phyloP scores from a whole-genome alignment of 768 basidiomycete species.

The Coprinellus micaceus region DNA sequence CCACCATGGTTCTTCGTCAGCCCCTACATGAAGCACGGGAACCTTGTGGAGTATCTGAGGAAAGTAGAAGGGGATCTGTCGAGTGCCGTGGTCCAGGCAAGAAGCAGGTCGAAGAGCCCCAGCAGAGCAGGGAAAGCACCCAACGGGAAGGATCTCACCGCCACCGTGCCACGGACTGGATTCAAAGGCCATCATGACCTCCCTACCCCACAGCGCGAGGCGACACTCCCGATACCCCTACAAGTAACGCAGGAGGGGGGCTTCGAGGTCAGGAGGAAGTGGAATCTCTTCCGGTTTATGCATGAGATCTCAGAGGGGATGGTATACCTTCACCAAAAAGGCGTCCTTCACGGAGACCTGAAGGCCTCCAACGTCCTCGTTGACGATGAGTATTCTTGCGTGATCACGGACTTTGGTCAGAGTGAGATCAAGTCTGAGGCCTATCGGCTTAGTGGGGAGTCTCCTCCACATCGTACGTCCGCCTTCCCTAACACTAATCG shows the following conservation, averaged over 20 bases:
- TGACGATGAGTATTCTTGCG: conserved; percentile 59
- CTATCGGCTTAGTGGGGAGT: conserved; percentile 52
- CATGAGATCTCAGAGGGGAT: conserved; percentile 77
- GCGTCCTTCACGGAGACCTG: conserved; percentile 75
- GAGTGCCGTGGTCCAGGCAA: neutral
- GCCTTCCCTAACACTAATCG: neutral
- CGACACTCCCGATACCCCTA: neutral
- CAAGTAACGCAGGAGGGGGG: neutral
- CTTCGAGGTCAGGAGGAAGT: conserved; percentile 23
- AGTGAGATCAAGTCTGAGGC: conserved; percentile 75
- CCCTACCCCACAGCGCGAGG: neutral
- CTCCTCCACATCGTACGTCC: conserved; percentile 43
- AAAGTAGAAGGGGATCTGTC: conserved; percentile 23
- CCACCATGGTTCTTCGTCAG: conserved; percentile 80
- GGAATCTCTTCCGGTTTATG: conserved; percentile 57
- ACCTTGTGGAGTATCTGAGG: conserved; percentile 57
- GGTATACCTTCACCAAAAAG: conserved; percentile 69
- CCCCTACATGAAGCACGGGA: conserved; percentile 66
- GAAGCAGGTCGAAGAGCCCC: neutral
- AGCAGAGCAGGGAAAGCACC: neutral
- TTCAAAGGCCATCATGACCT: conserved; percentile 1
- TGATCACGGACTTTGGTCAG: conserved; percentile 83
- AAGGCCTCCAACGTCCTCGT: conserved; percentile 81
- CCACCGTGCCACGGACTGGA: neutral
- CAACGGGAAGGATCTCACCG: neutral